These are phyloP conservation scores for Backusella luteola DNA, from an alignment of 192 early-diverging fungal species.

Conservation along the genomic window DNA sequence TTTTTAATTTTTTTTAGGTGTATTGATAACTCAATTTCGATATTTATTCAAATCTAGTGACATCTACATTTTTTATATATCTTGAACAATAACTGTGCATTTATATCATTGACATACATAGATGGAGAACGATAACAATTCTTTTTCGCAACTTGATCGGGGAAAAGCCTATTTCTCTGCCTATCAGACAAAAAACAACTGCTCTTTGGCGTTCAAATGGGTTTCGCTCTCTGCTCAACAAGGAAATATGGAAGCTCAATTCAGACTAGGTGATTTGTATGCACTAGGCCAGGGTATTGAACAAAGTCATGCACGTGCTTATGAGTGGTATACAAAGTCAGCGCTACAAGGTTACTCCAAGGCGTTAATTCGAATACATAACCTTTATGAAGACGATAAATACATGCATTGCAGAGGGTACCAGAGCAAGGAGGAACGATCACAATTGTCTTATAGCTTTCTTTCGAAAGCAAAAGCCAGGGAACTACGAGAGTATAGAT, in stretches of 20 bases:
- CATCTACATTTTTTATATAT: too few species aligned
- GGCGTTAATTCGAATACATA: background rate
- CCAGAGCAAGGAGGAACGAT: background rate
- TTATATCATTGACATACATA: too few species aligned
- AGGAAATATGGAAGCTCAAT: background rate
- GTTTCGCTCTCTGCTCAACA: background rate
- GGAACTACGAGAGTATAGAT: background rate
- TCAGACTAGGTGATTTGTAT: background rate
- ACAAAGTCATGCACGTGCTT: background rate
- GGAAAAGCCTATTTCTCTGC: background rate
- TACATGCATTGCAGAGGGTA: background rate
- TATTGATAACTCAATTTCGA: too few species aligned
- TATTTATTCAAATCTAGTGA: too few species aligned
- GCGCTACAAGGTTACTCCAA: background rate
- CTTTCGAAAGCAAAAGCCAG: background rate
- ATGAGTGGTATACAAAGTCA: background rate
- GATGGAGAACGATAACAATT: background rate
- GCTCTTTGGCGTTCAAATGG: background rate
- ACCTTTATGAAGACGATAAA: background rate
- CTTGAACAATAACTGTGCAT: too few species aligned
- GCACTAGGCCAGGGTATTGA: background rate
- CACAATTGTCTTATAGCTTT: too few species aligned
- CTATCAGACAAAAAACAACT: background rate
- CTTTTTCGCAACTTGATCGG: background rate
- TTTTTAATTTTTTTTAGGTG: too few species aligned